phyloP scores from a whole-genome alignment of 2,329 filamentous ascomycete genomes.

The Hypoxylon sp. region DNA sequence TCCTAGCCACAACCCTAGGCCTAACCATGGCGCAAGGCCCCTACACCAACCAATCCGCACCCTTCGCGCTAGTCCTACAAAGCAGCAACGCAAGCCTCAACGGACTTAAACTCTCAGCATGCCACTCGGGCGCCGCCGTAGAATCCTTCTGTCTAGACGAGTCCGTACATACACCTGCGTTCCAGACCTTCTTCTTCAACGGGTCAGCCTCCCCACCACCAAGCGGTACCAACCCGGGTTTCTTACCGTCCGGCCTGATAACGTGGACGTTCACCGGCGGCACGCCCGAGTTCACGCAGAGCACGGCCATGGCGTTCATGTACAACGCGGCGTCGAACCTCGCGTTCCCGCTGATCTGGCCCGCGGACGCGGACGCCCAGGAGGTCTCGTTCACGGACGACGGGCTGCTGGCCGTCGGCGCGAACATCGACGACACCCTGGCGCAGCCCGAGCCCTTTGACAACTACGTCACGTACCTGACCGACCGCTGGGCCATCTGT shows the following conservation, averaged over 20 bases:
- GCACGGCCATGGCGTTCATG: constrained; percentile 30
- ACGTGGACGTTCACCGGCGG: constrained; percentile 32
- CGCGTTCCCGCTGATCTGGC: constrained; percentile 36
- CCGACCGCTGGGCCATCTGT: constrained; percentile 36
- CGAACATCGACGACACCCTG: constrained; percentile 31
- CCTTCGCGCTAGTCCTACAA: constrained; percentile 36
- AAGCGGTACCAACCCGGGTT: constrained; percentile 12
- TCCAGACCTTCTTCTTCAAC: constrained; percentile 37
- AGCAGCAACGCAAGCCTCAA: constrained; percentile 32
- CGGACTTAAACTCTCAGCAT: constrained; percentile 32
- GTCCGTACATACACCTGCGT: constrained; percentile 4
- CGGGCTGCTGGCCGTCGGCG: constrained; percentile 29
- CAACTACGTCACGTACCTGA: constrained; percentile 21
- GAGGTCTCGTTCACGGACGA: constrained; percentile 27
- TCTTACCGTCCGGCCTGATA: constrained; percentile 21
- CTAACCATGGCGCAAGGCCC: constrained; percentile 25
- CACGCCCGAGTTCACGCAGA: constrained; percentile 19
- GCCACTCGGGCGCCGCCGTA: constrained; percentile 32
- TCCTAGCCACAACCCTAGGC: constrained; percentile 20
- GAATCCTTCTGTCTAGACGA: constrained; percentile 34
- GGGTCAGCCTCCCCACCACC: constrained; percentile 14
- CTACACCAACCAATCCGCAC: constrained; percentile 33
- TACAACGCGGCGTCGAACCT: constrained; percentile 36
- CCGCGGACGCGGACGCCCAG: constrained; percentile 6
- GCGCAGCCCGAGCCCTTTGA: constrained; percentile 30